Evolutionary conservation across 2,329 filamentous ascomycete species (phyloP).

Genomic region (Scleromitrula shiraiana): DNA sequence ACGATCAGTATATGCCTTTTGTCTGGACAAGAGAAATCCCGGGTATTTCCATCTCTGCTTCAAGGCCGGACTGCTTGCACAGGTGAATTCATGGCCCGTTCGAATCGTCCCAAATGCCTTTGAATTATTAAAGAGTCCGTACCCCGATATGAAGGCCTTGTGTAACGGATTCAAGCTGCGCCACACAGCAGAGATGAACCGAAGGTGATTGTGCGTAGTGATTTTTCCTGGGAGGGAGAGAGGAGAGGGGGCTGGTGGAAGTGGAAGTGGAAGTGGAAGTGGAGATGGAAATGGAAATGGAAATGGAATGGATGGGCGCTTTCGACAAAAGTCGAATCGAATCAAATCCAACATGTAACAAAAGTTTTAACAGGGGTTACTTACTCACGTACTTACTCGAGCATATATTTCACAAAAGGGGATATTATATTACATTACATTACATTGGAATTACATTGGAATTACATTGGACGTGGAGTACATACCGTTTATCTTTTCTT

Average conservation of each 20-base stretch:
- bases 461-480: not conserved
- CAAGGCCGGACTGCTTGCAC: slow-evolving; percentile 74
- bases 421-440: too few species aligned
- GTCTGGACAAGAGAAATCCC: slow-evolving; percentile 82
- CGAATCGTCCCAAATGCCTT: slow-evolving; percentile 91
- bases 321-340: too few species aligned
- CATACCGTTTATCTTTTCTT: not conserved
- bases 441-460: too few species aligned
- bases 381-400: too few species aligned
- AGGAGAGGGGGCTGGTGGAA: not conserved
- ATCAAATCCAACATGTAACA: slow-evolving; percentile 1
- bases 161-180: slow-evolving; percentile 88
- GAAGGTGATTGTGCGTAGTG: slow-evolving; percentile 10
- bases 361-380: not conserved
- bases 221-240: not conserved
- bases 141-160: slow-evolving; percentile 89
- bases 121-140: slow-evolving; percentile 79
- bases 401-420: too few species aligned
- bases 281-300: not conserved
- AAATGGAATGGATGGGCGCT: not conserved
- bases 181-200: slow-evolving; percentile 22
- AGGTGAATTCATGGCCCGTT: slow-evolving; percentile 72
- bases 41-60: slow-evolving; percentile 96
- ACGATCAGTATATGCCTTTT: slow-evolving; percentile 91
- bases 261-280: not conserved